Conservation (phyloP, 148 eudicot species). For the Rhododendron henanense region DNA sequence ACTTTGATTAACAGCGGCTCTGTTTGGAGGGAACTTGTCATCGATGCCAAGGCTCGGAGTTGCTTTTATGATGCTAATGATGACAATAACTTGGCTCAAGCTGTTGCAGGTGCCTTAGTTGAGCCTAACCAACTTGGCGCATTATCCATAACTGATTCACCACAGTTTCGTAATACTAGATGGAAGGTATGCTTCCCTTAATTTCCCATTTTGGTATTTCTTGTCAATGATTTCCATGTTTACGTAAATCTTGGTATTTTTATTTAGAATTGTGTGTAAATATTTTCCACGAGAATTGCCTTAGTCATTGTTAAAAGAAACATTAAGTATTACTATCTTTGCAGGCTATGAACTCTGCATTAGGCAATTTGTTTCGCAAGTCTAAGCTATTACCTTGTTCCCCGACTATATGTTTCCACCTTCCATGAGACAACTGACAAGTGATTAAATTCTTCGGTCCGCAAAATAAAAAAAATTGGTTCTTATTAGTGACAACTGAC, state of each 20-base stretch:
- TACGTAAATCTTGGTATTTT: background rate
- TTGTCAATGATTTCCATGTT: background rate
- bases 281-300: background rate
- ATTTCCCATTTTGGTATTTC: background rate
- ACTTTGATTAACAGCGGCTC: conserved; percentile 34
- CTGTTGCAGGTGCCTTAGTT: conserved; percentile 15
- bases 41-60: conserved; percentile 32
- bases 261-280: background rate
- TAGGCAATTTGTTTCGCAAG: no score
- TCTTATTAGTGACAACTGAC: background rate
- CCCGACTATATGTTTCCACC: no score
- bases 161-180: background rate
- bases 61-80: conserved; percentile 31
- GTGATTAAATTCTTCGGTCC: background rate
- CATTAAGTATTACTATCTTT: background rate
- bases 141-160: background rate
- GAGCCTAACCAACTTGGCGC: conserved; percentile 3
- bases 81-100: conserved; percentile 30
- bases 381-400: no score
- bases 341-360: background rate
- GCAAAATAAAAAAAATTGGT: background rate
- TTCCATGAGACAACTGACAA: no score
- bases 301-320: background rate
- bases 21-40: conserved; percentile 33
- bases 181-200: conserved; percentile 7